Evolutionary conservation across 805 yeast genomes (phyloP), one percentile per base, ranked within the genome.

Genomic region (Suhomyces pyralidae): DNA sequence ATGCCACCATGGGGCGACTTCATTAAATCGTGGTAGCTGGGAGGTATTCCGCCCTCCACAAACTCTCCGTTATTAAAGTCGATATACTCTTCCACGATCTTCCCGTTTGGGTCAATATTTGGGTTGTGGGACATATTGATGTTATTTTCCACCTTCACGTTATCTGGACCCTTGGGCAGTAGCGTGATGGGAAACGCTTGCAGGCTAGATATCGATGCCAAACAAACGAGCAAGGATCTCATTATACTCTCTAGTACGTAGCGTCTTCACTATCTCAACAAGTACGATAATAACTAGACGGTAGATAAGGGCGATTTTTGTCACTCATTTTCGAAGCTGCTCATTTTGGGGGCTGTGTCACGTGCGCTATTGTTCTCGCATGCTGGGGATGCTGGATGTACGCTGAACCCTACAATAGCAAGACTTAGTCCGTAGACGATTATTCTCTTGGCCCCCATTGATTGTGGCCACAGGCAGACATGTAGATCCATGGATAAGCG

Each of bases 151-250:
- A 32, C 36, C 3, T n/a, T 32, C 32, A 28, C 32, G 36, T n/a
- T 32, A 32, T 32, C 42, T n/a, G 28, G 12, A 26, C 20, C 25
- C 25, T 22, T 10, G 7, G 24, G 42, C 42, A 19, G 42, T 28
- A 25, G 3, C 30, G 42, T 12, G 8, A 48, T 42, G 14, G 51
- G 51, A 30, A 48, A 19, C 28, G 51, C 51, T 20, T 38, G 17
- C 10, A 17, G 28, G 17, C 46, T 42, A 32, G 25, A 38, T 36
- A 46, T 14, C 5, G 36, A 24, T 14, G 49, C 28, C 14, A 46
- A 17, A 20, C 40, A 32, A 15, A 46, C 9, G 14, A 46, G 24
- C 12, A 36, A 30, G 19, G 19, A 17, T 14, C 17, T 42, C 45
- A 42, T 42, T 42, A 42, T 42, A 15, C 20, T 38, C 42, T 38